Evolutionary conservation across 352 stramenopile species (phyloP), one percentile per base, ranked within the genome.

Genomic region (Paralagenidium karlingii): DNA sequence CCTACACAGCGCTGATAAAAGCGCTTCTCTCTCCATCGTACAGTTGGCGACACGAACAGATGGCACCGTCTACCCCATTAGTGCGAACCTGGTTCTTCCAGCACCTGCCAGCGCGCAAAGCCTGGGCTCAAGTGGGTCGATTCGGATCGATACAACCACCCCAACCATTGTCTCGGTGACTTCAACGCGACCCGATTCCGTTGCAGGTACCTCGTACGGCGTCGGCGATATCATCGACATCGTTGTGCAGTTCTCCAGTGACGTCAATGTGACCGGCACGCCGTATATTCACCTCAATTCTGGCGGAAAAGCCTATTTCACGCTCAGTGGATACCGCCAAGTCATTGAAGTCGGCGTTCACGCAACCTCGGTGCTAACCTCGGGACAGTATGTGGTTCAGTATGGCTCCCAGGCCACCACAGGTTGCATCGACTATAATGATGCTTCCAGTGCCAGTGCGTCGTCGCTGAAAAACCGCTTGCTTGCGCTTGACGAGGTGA

Each of bases 181-280:
- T 1, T 81, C 74, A 0, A 64, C 44, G 29, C 57, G 64, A 26
- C 12, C 41, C 1, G 37, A 75, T 38, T 69, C 56, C 3, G 38
- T 31, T 9, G 21, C n/a, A 18, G 54, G 53, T 6, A 61, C 34
- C 0, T 29, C 46, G 19, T 90, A 85, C 34, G 76, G 71, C 3
- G 41, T 76, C 7, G 79, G 76, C 2, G 74, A 89, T 28, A 58
- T 82, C 8, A 47, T 93, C 16, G 58, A 85, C 15, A 52, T 93
- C 18, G 48, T 64, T 3, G 71, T 88, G 13, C 42, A 54, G 13
- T 90, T 82, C 26, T 82, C 76, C 0, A 55, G 49, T 2, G 64
- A 78, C 13, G 58, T 93, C 1, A 22, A 43, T 3, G 65, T 88
- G 2, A 30, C 47, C 2, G 74, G 67, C 0, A 34, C 47, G 12